These are phyloP conservation scores for Cyclotella sp. DNA, from an alignment of 108 stramenopile genomes.

Conservation along the genomic window DNA sequence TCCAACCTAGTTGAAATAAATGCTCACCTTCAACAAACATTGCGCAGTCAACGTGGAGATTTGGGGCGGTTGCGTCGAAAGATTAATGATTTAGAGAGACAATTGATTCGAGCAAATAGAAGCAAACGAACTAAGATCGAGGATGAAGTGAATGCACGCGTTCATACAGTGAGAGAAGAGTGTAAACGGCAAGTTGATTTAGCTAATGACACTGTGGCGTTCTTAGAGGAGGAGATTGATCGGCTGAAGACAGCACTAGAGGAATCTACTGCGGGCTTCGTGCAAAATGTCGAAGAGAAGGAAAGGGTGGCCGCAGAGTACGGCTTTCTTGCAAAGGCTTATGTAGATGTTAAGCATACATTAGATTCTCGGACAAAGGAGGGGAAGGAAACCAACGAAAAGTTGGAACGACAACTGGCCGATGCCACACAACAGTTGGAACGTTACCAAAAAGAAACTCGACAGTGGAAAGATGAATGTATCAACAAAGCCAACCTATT, in stretches of 20 bases:
- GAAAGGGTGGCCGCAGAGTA: constrained; percentile 44
- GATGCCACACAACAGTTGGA: constrained; percentile 7
- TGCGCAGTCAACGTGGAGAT: constrained; percentile 22
- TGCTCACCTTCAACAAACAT: constrained; percentile 18
- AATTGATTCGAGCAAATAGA: constrained; percentile 25
- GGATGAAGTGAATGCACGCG: constrained; percentile 18
- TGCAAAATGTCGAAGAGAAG: constrained; percentile 28
- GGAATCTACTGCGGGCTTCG: neutral
- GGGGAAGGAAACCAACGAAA: neutral
- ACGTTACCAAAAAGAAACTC: constrained; percentile 23
- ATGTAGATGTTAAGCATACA: constrained; percentile 20
- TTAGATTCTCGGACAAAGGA: constrained; percentile 10
- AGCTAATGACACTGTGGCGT: constrained; percentile 9
- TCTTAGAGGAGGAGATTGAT: neutral
- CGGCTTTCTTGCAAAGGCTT: constrained; percentile 24
- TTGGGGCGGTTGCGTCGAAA: constrained; percentile 29
- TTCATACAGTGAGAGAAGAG: constrained; percentile 10
- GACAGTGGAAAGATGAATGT: constrained; percentile 28
- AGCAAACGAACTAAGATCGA: constrained; percentile 1
- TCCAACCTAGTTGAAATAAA: constrained; percentile 27
- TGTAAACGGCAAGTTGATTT: constrained; percentile 17
- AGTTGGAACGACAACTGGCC: constrained; percentile 11
- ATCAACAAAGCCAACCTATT: constrained; percentile 24
- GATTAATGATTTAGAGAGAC: constrained; percentile 25
- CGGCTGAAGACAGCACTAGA: neutral